phyloP scores from a whole-genome alignment of 2,329 filamentous ascomycete genomes.

The Aureobasidium leucospermi region DNA sequence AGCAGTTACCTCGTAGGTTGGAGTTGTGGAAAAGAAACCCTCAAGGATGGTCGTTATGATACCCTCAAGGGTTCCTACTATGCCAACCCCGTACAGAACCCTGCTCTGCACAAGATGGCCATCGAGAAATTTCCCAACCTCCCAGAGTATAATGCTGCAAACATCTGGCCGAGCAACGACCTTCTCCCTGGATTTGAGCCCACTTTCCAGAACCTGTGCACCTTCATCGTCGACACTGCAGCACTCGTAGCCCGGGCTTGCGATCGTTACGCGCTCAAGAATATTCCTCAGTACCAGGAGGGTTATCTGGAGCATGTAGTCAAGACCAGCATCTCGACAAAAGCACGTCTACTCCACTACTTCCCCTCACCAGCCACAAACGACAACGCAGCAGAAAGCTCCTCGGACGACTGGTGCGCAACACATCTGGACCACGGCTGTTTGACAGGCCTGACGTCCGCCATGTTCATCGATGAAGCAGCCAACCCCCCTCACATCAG shows the following conservation, averaged over 20 bases:
- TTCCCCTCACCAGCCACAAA: conserved; percentile 51
- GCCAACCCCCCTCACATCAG: conserved; percentile 26
- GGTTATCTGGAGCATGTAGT: conserved; percentile 86
- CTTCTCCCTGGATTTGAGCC: conserved; percentile 68
- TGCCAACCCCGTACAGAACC: conserved; percentile 58
- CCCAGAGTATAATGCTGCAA: conserved; percentile 81
- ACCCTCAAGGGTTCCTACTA: conserved; percentile 80
- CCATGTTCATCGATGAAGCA: conserved; percentile 89
- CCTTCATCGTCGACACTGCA: conserved; percentile 80
- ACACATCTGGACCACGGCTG: conserved; percentile 88
- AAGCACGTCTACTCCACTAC: conserved; percentile 88
- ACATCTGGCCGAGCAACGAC: conserved; percentile 71
- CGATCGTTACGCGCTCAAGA: conserved; percentile 72
- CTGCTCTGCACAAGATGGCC: conserved; percentile 51
- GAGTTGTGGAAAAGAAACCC: conserved; percentile 75
- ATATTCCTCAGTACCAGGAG: conserved; percentile 66
- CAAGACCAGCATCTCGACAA: conserved; percentile 75
- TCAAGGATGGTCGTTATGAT: conserved; percentile 70
- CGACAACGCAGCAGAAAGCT: conserved; percentile 31
- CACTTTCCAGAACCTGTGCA: conserved; percentile 68
- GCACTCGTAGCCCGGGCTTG: conserved; percentile 85
- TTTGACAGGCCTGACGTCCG: conserved; percentile 84
- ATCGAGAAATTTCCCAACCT: conserved; percentile 56
- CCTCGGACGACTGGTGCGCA: conserved; percentile 81
- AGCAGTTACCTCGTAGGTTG: conserved; percentile 61